phyloP scores from a whole-genome alignment of 1,284 basidiomycete genomes.

The Fereydounia khargensis region DNA sequence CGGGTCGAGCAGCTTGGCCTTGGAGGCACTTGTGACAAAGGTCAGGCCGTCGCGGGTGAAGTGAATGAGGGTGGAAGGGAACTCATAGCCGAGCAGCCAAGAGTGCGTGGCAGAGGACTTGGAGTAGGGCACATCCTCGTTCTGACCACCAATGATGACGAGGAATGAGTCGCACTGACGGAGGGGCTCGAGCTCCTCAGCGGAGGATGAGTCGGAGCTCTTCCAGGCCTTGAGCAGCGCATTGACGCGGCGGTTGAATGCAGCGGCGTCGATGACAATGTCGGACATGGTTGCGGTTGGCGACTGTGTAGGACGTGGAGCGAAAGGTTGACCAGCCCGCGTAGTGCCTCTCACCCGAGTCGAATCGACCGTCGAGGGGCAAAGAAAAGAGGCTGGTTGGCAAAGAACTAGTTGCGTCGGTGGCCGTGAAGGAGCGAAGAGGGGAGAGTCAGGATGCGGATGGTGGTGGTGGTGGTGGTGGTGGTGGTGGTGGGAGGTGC shows the following conservation, averaged over 20 bases:
- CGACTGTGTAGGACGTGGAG: too few species aligned
- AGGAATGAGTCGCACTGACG: constrained; percentile 26
- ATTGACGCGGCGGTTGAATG: constrained; percentile 32
- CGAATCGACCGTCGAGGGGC: too few species aligned
- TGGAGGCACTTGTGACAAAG: constrained; percentile 82
- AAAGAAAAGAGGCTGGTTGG: too few species aligned
- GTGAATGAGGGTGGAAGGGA: constrained; percentile 85
- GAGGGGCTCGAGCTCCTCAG: constrained; percentile 20
- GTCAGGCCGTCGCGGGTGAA: constrained; percentile 71
- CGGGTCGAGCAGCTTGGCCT: constrained; percentile 60
- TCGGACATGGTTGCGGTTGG: constrained; percentile 48
- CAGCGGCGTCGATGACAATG: constrained; percentile 37
- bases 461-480: too few species aligned
- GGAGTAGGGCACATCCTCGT: constrained; percentile 37
- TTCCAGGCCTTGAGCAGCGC: constrained; percentile 33
- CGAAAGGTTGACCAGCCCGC: too few species aligned
- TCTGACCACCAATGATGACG: constrained; percentile 35
- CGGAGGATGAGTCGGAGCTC: not conserved
- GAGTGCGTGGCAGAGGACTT: constrained; percentile 60
- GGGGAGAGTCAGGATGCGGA: too few species aligned
- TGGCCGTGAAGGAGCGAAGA: too few species aligned
- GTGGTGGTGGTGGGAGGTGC: too few species aligned
- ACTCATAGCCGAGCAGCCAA: constrained; percentile 94
- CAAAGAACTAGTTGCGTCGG: too few species aligned
- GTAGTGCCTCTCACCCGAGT: too few species aligned